These are phyloP conservation scores for Apiotrichum veenhuisii DNA, from an alignment of 1,284 basidiomycete species.

Conservation along the genomic window DNA sequence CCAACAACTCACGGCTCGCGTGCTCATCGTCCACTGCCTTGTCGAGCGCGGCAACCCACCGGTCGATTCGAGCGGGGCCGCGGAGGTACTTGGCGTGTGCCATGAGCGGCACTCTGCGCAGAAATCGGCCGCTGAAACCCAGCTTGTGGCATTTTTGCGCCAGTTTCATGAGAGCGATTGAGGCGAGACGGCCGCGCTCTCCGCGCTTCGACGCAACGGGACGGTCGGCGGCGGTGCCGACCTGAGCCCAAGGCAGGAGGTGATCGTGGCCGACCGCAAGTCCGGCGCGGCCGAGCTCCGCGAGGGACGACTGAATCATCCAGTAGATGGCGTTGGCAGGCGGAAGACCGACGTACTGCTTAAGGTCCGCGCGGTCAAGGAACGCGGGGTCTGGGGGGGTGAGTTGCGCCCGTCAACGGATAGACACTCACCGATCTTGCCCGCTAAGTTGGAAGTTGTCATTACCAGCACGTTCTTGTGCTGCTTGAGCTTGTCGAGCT, in stretches of 20 bases:
- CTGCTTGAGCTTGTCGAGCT: slow-evolving; percentile 91
- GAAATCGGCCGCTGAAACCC: slow-evolving; percentile 23
- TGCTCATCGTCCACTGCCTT: slow-evolving; percentile 57
- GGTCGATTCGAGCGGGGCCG: slow-evolving; percentile 19
- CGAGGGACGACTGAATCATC: slow-evolving; percentile 78
- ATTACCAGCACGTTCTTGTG: slow-evolving; percentile 91
- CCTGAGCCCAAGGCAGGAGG: slow-evolving; percentile 33
- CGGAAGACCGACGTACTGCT: slow-evolving; percentile 89
- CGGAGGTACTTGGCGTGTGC: slow-evolving; percentile 72
- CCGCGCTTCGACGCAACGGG: slow-evolving; percentile 1
- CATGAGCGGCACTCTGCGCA: slow-evolving; percentile 84
- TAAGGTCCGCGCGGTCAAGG: slow-evolving; percentile 93
- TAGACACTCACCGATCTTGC: slow-evolving; percentile 73
- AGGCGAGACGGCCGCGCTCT: slow-evolving; percentile 12
- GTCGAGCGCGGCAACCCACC: slow-evolving; percentile 61
- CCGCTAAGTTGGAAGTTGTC: slow-evolving; percentile 92
- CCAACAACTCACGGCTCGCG: neutral
- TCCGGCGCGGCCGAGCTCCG: slow-evolving; percentile 70
- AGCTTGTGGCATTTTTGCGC: slow-evolving; percentile 3
- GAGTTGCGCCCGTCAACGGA: neutral
- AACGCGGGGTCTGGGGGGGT: slow-evolving; percentile 82
- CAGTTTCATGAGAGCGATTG: neutral
- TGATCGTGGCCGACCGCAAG: slow-evolving; percentile 62
- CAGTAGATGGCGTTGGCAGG: slow-evolving; percentile 87
- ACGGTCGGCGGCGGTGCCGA: neutral